Base-by-base conservation (phyloP, 441 rosid species). In the Populus hybrid region DNA sequence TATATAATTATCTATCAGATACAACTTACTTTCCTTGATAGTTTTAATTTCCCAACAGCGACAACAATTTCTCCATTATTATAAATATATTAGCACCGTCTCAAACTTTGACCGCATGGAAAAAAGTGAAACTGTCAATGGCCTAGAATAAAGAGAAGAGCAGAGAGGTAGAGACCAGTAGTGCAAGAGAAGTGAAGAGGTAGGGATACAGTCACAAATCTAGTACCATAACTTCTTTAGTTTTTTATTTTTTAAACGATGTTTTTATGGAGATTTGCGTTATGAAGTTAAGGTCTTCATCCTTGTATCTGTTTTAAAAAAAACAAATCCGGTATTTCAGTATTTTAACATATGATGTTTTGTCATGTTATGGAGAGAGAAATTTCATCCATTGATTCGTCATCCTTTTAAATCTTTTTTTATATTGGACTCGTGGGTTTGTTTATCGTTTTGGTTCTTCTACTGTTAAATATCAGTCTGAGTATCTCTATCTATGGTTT, bases 381-480 rank as follows among this genome's bases (percentile, higher is more conserved):
- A 85, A 85, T 83, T 85, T 75, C 79, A 65, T 80, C 97, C 97
- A 74, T 89, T 86, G 93, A 87, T 88, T 89, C 85, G 76, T 91
- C 67, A 90, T 85, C 92, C 70, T 69, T 34, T 81, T 67, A 66
- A 7, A 10, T 53, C 10, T 34, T 18, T 67, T n/a, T 32, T 23
- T 34, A 14, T 28, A 14, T 21, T 50, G 35, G 72, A 71, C 72
- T 61, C 80, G 24, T 34, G 7, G 32, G 28, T n/a, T 36, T 42
- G n/a, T 46, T 40, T 42, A 46, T 32, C 53, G 16, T 4, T 3
- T 64, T 6, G 28, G 2, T 10, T 20, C 63, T 36, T 34, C 67
- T 12, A 10, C 23, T 26, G 12, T n/a, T 10, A 75, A 83, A 57
- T 83, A 83, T 86, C 61, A 68, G 79, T 53, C 59, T 7, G 30